A percentile compares a stretch with the other conserved stretches of the same genome.
Evolutionary conservation across 2,329 filamentous ascomycete genomes (phyloP).

Genomic region (Colletotrichum chrysophilum): DNA sequence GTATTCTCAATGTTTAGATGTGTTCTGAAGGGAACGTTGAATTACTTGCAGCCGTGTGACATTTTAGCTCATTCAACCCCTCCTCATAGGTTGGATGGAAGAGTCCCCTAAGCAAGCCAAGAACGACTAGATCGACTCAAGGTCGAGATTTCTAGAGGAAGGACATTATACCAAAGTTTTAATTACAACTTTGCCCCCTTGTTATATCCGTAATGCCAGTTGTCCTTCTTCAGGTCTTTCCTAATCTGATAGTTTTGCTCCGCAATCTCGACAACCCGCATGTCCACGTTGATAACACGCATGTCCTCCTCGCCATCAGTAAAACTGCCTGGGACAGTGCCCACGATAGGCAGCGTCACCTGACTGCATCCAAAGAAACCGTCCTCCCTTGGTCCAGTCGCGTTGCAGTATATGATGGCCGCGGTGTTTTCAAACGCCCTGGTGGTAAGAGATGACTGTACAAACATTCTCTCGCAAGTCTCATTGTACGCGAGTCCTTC

Average conservation of each 20-base stretch:
- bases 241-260: slow-evolving; percentile 57
- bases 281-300: slow-evolving; percentile 55
- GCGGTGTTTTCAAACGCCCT: slow-evolving; percentile 65
- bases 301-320: slow-evolving; percentile 57
- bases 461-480: slow-evolving; percentile 53
- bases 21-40: neutral
- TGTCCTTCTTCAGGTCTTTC: slow-evolving; percentile 33
- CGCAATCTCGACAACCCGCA: slow-evolving; percentile 60
- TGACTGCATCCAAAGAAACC: slow-evolving; percentile 58
- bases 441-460: slow-evolving; percentile 54
- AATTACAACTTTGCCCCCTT: neutral
- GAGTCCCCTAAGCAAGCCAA: fast-evolving
- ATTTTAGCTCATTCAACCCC: neutral
- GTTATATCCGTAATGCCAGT: slow-evolving; percentile 49
- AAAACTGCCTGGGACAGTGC: slow-evolving; percentile 46
- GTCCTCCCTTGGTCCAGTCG: slow-evolving; percentile 52
- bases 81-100: neutral
- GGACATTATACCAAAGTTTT: neutral
- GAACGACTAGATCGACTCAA: neutral
- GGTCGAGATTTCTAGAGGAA: neutral
- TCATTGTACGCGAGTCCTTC: slow-evolving; percentile 54
- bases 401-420: slow-evolving; percentile 61
- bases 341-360: slow-evolving; percentile 59
- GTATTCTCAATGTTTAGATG: fast-evolving
- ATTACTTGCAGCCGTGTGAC: neutral